A percentile compares a stretch with the other conserved stretches of the same genome.
phyloP scores from a whole-genome alignment of 371 early-diverging fungal genomes.

The Mucor piriformis region DNA sequence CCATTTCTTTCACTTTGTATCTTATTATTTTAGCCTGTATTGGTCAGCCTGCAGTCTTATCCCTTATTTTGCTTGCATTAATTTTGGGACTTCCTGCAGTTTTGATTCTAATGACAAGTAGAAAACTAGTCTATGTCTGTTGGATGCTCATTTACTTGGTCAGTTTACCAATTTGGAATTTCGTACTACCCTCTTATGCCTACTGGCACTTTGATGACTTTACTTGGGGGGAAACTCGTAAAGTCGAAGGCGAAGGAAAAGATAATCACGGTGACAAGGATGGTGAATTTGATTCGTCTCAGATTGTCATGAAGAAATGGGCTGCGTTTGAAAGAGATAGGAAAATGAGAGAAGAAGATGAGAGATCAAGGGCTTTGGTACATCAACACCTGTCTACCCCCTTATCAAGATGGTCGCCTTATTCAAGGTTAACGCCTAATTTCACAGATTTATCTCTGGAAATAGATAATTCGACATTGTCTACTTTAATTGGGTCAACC shows the following conservation, averaged over 20 bases:
- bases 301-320: conserved; percentile 68
- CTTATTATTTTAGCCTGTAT: conserved; percentile 53
- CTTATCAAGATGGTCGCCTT: conserved; percentile 24
- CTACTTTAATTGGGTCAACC: conserved; percentile 27
- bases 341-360: conserved; percentile 13
- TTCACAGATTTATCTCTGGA: conserved; percentile 19
- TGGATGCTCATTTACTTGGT: conserved; percentile 96
- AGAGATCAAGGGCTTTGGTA: conserved; percentile 10
- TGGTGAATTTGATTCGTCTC: conserved; percentile 75
- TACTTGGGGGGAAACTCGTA: conserved; percentile 96
- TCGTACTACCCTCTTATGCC: conserved; percentile 94
- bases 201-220: conserved; percentile 99
- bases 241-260: conserved; percentile 72
- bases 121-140: conserved; percentile 87
- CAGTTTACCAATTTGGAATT: conserved; percentile 97
- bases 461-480: conserved; percentile 24
- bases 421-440: conserved; percentile 1
- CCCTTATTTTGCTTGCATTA: conserved; percentile 72
- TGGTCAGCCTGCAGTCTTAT: conserved; percentile 62
- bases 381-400: conserved; percentile 19
- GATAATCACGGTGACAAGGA: conserved; percentile 74
- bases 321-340: conserved; percentile 67
- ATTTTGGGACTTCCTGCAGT: conserved; percentile 86
- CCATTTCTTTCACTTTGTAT: conserved; percentile 74
- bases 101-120: conserved; percentile 88